These are phyloP conservation scores for Diutina ranongensis DNA, from an alignment of 1,139 yeast genomes.

Conservation along the genomic window DNA sequence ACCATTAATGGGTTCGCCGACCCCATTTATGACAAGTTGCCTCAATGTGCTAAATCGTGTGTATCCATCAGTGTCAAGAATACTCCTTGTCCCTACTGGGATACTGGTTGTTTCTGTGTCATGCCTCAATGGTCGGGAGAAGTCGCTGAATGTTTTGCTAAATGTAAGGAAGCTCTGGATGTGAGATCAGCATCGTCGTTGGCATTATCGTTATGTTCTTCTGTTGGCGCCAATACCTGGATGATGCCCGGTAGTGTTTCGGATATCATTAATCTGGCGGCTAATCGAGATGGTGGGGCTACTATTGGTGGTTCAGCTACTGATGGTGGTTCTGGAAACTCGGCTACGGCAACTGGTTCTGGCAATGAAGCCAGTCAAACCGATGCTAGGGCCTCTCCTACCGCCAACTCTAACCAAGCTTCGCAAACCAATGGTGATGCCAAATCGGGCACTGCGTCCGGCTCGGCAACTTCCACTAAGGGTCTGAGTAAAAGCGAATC, in stretches of 20 bases:
- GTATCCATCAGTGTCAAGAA: background rate
- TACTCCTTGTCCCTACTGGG: conserved; percentile 8
- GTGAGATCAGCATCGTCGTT: conserved; percentile 16
- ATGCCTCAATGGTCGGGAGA: conserved; percentile 4
- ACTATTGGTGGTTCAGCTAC: background rate
- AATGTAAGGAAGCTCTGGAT: conserved; percentile 12
- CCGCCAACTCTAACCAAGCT: conserved; percentile 7
- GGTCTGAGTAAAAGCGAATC: too few relatives aligned
- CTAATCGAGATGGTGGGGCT: background rate
- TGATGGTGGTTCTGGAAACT: background rate
- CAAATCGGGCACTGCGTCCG: background rate
- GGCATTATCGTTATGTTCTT: conserved; percentile 30
- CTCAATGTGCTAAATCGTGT: conserved; percentile 7
- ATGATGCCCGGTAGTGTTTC: conserved; percentile 33
- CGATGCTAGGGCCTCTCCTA: background rate
- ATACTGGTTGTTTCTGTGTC: conserved; percentile 8
- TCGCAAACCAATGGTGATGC: conserved; percentile 7
- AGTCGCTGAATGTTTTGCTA: conserved; percentile 7
- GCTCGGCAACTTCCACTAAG: too few relatives aligned
- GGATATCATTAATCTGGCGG: conserved; percentile 1
- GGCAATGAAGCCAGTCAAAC: too few relatives aligned
- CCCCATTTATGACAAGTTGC: conserved; percentile 6
- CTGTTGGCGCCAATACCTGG: conserved; percentile 36
- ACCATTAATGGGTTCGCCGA: conserved; percentile 8
- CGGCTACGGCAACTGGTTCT: conserved; percentile 5